A percentile compares a stretch with the other conserved stretches of the same genome.
phyloP scores from a whole-genome alignment of 1,284 basidiomycete genomes.

The Cystobasidium slooffiae region DNA sequence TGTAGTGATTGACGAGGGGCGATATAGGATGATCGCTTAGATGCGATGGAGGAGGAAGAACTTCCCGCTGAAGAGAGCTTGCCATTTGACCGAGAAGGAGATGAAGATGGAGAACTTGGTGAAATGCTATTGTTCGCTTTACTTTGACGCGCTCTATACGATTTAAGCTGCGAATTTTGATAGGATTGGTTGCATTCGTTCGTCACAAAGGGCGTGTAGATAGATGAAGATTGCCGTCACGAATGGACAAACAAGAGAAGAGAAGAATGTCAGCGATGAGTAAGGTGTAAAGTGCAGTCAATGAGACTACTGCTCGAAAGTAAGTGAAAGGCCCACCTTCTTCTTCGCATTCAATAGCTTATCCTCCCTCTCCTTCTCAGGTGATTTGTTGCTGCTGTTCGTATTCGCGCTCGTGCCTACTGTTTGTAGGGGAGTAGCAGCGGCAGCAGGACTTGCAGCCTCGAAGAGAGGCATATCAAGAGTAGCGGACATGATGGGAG shows the following conservation, averaged over 20 bases:
- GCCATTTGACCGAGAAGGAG: neutral
- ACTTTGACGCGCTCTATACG: slow-evolving; percentile 38
- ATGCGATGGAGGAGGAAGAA: slow-evolving; percentile 7
- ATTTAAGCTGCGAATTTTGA: slow-evolving; percentile 29
- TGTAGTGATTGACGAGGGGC: neutral
- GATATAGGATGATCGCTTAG: slow-evolving; percentile 17
- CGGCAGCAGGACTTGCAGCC: neutral
- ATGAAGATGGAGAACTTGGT: slow-evolving; percentile 17
- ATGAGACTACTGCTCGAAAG: neutral
- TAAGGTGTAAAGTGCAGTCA: too few species aligned
- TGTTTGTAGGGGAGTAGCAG: slow-evolving; percentile 5
- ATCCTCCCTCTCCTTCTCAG: slow-evolving; percentile 35
- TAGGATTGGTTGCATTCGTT: too few species aligned
- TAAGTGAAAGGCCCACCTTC: slow-evolving; percentile 12
- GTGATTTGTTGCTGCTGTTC: slow-evolving; percentile 8
- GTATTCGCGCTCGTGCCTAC: neutral
- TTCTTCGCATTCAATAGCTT: slow-evolving; percentile 39
- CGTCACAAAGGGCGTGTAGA: too few species aligned
- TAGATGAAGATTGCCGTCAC: too few species aligned
- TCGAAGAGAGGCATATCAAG: neutral
- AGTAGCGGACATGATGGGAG: too few species aligned
- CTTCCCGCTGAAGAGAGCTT: neutral
- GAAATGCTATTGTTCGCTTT: slow-evolving; percentile 26
- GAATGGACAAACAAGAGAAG: too few species aligned
- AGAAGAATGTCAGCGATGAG: too few species aligned